Evolutionary conservation across 2,329 filamentous ascomycete genomes (phyloP).

Genomic region (Alternaria postmessia): DNA sequence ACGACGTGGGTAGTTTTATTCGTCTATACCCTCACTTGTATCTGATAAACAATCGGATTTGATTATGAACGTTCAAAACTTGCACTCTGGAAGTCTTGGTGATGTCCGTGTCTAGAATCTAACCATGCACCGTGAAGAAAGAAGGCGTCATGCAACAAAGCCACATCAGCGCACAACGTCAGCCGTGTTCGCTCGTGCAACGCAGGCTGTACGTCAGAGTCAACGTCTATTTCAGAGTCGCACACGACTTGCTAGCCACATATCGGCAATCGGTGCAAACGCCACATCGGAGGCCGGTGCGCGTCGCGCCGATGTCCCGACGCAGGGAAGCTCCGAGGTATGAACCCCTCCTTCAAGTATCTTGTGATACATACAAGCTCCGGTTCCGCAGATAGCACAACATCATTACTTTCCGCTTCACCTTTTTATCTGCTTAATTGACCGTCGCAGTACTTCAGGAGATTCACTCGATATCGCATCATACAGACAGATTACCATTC

Average conservation of each 20-base stretch:
- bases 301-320: slow-evolving; percentile 1
- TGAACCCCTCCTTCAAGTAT: slow-evolving; percentile 14
- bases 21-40: slow-evolving; percentile 22
- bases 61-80: background rate
- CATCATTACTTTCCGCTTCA: background rate
- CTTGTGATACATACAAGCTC: slow-evolving; percentile 13
- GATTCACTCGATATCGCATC: background rate
- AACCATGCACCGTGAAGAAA: fast-evolving
- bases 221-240: background rate
- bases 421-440: background rate
- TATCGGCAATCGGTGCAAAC: slow-evolving; percentile 12
- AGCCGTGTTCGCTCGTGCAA: background rate
- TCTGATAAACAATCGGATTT: background rate
- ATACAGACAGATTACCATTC: background rate
- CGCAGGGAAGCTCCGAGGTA: slow-evolving; percentile 22
- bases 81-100: fast-evolving
- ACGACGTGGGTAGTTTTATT: background rate
- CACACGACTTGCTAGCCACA: slow-evolving; percentile 6
- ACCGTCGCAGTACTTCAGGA: background rate
- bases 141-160: background rate
- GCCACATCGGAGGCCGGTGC: background rate
- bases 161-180: background rate
- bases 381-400: slow-evolving; percentile 17
- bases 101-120: background rate
- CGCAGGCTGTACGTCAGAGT: background rate